Base-by-base conservation (phyloP, 2,329 filamentous ascomycete species). In the Clarireedia monteithiana region DNA sequence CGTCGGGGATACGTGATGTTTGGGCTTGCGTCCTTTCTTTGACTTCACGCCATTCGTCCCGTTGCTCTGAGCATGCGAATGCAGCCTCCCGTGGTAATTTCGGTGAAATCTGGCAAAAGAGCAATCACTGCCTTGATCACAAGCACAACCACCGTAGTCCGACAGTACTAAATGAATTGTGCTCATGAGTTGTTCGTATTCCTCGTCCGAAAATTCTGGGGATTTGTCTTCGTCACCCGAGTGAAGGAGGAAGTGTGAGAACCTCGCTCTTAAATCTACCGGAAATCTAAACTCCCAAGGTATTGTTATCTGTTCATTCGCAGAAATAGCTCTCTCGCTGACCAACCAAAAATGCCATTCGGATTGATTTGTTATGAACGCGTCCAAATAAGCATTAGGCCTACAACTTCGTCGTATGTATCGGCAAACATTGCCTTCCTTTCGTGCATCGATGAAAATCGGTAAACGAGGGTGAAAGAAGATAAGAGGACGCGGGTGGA, bases 281-380 rank as follows among this genome's bases (percentile, higher is more conserved):
- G 75, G 81, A 62, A 79, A 80, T 62, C 71, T 81, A 72, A 78
- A 92, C 67, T 83, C 89, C 89, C 77, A 89, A 53, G 74, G 81
- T 63, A 78, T 80, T 26, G 77, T 89, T 65, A 81, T 82, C 64
- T 84, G 81, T 64, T 84, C 82, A 42, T 78, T 76, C 1, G 83
- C 75, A 15, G 78, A 72, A 55, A 97, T 91, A 39, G 85, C 79
- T 53, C 87, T 81, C 63, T 89, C 89, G 64, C 90, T 91, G 58
- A 96, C 83, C 60, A 96, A 85, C 81, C 92, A 96, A 70, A 97
- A 96, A 68, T 94, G 89, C 67, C 92, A 95, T 62, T 92, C 86
- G 1, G 84, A 85, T 3, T 81, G 79, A 48, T 84, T 85, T 1
- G 89, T 89, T 48, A 69, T 96, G 81, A 64, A 54, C 0, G 91